These are phyloP conservation scores for Annulohypoxylon truncatum DNA, from an alignment of 2,329 filamentous ascomycete genomes.

Conservation along the genomic window DNA sequence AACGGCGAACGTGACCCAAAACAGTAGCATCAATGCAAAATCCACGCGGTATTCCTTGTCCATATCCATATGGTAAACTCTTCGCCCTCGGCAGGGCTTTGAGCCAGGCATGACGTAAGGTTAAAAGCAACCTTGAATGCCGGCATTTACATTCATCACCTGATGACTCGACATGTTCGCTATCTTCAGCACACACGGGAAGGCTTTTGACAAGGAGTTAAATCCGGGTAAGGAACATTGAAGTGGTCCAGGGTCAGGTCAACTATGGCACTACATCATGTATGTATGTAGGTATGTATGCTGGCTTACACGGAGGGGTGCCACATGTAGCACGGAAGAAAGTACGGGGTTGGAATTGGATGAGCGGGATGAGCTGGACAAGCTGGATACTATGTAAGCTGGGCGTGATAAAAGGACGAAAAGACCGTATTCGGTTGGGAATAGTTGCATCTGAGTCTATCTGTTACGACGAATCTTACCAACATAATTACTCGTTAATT, in stretches of 20 bases:
- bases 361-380: not conserved
- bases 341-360: not conserved
- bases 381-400: too few species aligned
- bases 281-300: not conserved
- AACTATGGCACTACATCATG: constrained; percentile 2
- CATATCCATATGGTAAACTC: constrained; percentile 3
- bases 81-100: constrained; percentile 3
- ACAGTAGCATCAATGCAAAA: constrained; percentile 19
- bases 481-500: not conserved
- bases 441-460: constrained; percentile 7
- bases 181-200: constrained; percentile 24
- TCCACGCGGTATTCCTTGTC: constrained; percentile 18
- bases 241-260: constrained; percentile 8
- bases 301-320: constrained; percentile 17
- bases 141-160: constrained; percentile 19
- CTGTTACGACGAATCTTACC: not conserved
- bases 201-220: constrained; percentile 24
- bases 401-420: not conserved
- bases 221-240: constrained; percentile 21
- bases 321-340: constrained; percentile 15
- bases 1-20: constrained; percentile 8
- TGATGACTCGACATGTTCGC: constrained; percentile 19
- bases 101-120: constrained; percentile 6
- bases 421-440: not conserved
- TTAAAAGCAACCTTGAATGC: constrained; percentile 27